A percentile compares a stretch with the other conserved stretches of the same genome.
Conservation (phyloP, 2,329 filamentous ascomycete genomes). For the Orbilia javanica region DNA sequence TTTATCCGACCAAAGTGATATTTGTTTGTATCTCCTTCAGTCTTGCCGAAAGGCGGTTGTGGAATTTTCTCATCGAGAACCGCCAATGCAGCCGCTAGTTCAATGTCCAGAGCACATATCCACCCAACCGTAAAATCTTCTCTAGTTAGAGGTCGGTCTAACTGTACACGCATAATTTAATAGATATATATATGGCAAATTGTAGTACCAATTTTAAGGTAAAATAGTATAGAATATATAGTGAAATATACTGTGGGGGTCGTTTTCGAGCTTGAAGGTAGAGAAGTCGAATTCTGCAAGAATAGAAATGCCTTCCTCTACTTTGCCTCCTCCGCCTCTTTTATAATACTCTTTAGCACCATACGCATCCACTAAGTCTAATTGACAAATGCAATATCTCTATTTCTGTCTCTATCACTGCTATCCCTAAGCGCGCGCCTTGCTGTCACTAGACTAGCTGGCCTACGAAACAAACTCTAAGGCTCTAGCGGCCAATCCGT, state of each 20-base stretch:
- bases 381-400: neutral
- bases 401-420: neutral
- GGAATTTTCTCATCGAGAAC: neutral
- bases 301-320: no score
- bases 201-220: no score
- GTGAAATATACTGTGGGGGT: no score
- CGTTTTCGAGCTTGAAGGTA: no score
- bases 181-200: no score
- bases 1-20: slow-evolving; percentile 9
- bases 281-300: no score
- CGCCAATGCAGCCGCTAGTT: slow-evolving; percentile 17
- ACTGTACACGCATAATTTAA: no score
- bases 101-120: slow-evolving; percentile 17
- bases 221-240: no score
- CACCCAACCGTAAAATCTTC: slow-evolving; percentile 6
- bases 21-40: neutral
- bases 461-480: neutral
- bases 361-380: neutral
- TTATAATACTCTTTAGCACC: neutral
- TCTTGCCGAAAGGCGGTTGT: neutral
- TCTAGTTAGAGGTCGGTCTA: neutral
- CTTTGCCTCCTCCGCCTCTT: neutral
- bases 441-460: neutral
- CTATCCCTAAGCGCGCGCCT: neutral
- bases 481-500: neutral